Evolutionary conservation across 768 basidiomycete genomes (phyloP).

Genomic region (Tremella fuciformis): DNA sequence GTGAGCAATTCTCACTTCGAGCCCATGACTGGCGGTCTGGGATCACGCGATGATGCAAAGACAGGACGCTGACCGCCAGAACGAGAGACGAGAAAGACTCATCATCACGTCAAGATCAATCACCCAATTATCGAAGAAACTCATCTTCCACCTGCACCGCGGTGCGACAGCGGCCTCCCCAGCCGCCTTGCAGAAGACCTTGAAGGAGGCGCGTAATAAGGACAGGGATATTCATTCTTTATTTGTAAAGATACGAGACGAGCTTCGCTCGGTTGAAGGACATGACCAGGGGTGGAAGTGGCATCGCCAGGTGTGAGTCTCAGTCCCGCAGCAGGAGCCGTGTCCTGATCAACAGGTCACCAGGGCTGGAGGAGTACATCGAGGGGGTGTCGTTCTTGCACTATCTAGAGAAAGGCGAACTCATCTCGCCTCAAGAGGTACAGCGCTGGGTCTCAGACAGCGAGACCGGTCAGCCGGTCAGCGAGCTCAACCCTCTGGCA

Average conservation of each 20-base stretch:
- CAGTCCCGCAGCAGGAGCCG: neutral
- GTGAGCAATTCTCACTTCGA: constrained; percentile 22
- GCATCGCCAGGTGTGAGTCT: constrained; percentile 47
- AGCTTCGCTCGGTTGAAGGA: constrained; percentile 23
- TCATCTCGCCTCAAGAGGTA: constrained; percentile 64
- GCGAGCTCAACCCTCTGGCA: constrained; percentile 34
- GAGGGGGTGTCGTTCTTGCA: constrained; percentile 87
- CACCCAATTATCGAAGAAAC: constrained; percentile 86
- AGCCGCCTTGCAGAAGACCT: constrained; percentile 35
- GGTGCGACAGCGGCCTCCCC: constrained; percentile 50
- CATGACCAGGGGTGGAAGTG: constrained; percentile 39
- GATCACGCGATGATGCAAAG: neutral
- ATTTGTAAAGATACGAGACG: constrained; percentile 61
- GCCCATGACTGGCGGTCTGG: neutral
- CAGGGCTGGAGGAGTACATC: constrained; percentile 87
- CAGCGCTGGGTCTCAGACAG: constrained; percentile 63
- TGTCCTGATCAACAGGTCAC: constrained; percentile 57
- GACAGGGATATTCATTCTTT: constrained; percentile 65
- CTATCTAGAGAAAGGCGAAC: constrained; percentile 67
- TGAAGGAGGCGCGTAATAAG: constrained; percentile 57
- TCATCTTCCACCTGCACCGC: constrained; percentile 89
- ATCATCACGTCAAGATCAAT: constrained; percentile 86
- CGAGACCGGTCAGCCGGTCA: constrained; percentile 63
- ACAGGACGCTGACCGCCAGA: constrained; percentile 51
- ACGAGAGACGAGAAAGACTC: constrained; percentile 83